Base-by-base conservation (phyloP, 805 yeast species). In the Lipomyces mesembrius region DNA sequence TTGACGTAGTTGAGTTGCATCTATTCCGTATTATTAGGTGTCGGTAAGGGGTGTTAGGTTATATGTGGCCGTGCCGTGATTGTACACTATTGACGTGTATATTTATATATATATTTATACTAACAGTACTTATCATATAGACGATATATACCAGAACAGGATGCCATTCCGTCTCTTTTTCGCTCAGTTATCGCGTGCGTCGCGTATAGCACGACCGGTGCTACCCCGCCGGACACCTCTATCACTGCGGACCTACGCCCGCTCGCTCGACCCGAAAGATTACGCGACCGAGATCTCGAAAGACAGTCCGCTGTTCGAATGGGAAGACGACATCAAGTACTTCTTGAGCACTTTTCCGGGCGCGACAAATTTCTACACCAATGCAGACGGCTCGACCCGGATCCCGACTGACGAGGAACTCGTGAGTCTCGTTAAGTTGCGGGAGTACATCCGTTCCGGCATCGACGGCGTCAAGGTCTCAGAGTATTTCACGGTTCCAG, bases 311-410 rank as follows among this genome's bases (percentile, higher is more conserved):
- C 68, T 74, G n/a, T 65, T 69, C 53, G 57, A 57, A 14, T 67
- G 71, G 71, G 71, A 67, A 59, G 32, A 25, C 34, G 60, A 63
- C n/a, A 57, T 67, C 12, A 52, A 59, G 32, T 20, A 37, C 11
- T 54, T 67, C 39, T 83, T 91, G 72, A 87, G 86, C 74, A 77
- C 85, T 29, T 81, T 90, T 63, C 89, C 92, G 32, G 83, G 87
- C 35, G 84, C 89, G 39, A 84, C 88, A 64, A 84, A 86, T 75
- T 82, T 89, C 71, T 91, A 87, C 77, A 85, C 88, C 75, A 88
- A 88, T 77, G 84, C 88, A 60, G 94, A 91, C 75, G 96, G 96
- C 6, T 80, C 91, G 11, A 84, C 88, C 62, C 83, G 92, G 71
- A 84, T 82, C 27, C 94, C 92, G 59, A 77, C 83, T 35, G 96